Percentiles rank a stretch among this genome's conserved stretches.
phyloP scores from a whole-genome alignment of 768 basidiomycete genomes.

The Mycena venus region DNA sequence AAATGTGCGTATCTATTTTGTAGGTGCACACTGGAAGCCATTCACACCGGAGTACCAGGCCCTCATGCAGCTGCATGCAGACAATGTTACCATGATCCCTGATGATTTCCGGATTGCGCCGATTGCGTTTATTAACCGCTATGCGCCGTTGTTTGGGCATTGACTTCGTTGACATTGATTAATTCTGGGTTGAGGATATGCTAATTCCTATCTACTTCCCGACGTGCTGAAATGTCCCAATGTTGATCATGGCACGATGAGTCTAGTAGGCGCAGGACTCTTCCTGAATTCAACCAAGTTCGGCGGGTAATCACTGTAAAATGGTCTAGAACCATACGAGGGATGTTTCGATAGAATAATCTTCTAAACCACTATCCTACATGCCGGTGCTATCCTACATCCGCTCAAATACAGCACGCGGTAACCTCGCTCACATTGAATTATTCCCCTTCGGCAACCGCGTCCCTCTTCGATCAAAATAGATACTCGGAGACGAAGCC shows the following conservation, averaged over 20 bases:
- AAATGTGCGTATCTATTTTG: too few relatives aligned
- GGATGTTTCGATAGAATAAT: not conserved
- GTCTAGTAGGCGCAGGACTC: too few relatives aligned
- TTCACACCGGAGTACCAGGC: slow-evolving; percentile 23
- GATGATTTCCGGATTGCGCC: slow-evolving; percentile 31
- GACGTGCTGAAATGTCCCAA: too few relatives aligned
- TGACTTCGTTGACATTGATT: not conserved
- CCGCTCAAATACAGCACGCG: slow-evolving; percentile 18
- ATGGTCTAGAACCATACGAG: too few relatives aligned
- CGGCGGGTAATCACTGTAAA: too few relatives aligned
- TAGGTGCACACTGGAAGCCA: slow-evolving; percentile 20
- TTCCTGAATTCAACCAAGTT: not conserved
- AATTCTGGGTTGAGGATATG: too few relatives aligned
- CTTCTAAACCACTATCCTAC: not conserved
- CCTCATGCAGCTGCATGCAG: slow-evolving; percentile 31
- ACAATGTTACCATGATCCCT: slow-evolving; percentile 25
- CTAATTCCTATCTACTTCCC: too few relatives aligned
- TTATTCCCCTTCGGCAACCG: not conserved
- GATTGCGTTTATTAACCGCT: slow-evolving; percentile 30
- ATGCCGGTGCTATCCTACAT: slow-evolving; percentile 8
- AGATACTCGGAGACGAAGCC: not conserved
- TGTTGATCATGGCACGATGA: too few relatives aligned
- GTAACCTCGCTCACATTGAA: slow-evolving; percentile 2
- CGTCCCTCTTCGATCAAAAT: not conserved
- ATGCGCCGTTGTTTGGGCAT: slow-evolving; percentile 4